Evolutionary conservation across 179 eudicot species (phyloP).

Genomic region (Spergularia azorica): DNA sequence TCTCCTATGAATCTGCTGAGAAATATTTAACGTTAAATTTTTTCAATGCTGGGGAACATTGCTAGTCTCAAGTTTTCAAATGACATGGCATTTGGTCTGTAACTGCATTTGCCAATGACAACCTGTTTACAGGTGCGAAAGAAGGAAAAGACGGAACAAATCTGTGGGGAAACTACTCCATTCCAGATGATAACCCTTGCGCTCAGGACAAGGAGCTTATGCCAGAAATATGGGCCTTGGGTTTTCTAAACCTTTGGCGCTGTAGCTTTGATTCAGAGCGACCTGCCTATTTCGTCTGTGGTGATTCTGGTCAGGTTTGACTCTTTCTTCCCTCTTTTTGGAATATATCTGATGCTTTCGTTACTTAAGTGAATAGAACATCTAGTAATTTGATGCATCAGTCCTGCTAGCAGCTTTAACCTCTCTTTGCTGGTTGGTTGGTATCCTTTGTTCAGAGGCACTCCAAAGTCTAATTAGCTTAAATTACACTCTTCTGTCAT

Average conservation of each 20-base stretch:
- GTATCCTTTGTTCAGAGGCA: too few relatives aligned
- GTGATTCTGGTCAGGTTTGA: constrained; percentile 28
- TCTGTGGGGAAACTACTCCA: constrained; percentile 29
- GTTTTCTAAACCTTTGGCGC: constrained; percentile 27
- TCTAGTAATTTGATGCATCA: too few relatives aligned
- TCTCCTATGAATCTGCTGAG: too few relatives aligned
- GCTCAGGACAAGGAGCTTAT: constrained; percentile 18
- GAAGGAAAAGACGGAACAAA: not conserved
- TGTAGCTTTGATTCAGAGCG: constrained; percentile 31
- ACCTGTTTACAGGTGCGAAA: constrained; percentile 17
- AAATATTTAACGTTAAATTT: too few relatives aligned
- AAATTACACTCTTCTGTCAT: too few relatives aligned
- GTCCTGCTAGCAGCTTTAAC: too few relatives aligned
- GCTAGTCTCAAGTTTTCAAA: too few relatives aligned
- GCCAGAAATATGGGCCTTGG: constrained; percentile 34
- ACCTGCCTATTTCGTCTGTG: constrained; percentile 26
- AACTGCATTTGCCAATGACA: constrained; percentile 8
- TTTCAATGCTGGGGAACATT: too few relatives aligned
- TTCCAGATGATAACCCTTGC: constrained; percentile 30
- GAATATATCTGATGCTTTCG: not conserved
- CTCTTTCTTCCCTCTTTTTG: constrained; percentile 2
- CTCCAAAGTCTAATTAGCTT: too few relatives aligned
- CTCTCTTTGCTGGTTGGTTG: too few relatives aligned
- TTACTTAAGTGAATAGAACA: too few relatives aligned
- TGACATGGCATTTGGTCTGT: not conserved